These are phyloP conservation scores for Brassica nigra DNA, from an alignment of 345 rosid species.

Conservation along the genomic window DNA sequence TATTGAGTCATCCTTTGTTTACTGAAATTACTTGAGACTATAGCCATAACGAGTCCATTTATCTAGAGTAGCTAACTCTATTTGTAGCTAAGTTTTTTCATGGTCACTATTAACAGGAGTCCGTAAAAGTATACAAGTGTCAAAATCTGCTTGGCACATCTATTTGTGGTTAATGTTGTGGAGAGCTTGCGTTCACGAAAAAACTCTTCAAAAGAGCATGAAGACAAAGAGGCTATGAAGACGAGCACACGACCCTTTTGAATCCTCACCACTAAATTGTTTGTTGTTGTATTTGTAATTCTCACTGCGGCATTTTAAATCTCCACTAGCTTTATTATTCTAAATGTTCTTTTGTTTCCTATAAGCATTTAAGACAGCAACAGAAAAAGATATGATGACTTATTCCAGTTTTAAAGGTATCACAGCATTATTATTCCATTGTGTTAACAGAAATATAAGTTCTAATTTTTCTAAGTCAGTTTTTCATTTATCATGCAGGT, in stretches of 20 bases:
- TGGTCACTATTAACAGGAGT: neutral
- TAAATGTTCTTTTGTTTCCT: neutral
- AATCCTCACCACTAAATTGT: constrained; percentile 11
- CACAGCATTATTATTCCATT: too few relatives aligned
- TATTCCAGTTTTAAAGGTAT: too few relatives aligned
- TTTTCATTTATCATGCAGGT: too few relatives aligned
- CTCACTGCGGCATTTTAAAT: neutral
- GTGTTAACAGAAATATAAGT: too few relatives aligned
- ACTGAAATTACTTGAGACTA: neutral
- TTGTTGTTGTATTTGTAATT: constrained; percentile 6
- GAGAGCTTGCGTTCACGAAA: constrained; percentile 30
- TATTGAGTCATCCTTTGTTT: neutral
- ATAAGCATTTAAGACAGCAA: neutral
- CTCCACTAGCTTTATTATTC: neutral
- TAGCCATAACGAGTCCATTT: neutral
- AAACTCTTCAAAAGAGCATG: constrained; percentile 29
- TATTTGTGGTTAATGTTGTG: constrained; percentile 7
- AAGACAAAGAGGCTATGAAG: constrained; percentile 7
- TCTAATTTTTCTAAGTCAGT: too few relatives aligned
- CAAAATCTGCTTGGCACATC: neutral
- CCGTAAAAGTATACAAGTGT: neutral
- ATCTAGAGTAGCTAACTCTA: neutral
- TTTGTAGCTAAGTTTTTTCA: neutral
- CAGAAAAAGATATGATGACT: neutral
- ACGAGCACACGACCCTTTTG: neutral